Evolutionary conservation across 352 stramenopile species (phyloP).

Genomic region (Elongisporangium anandrum): DNA sequence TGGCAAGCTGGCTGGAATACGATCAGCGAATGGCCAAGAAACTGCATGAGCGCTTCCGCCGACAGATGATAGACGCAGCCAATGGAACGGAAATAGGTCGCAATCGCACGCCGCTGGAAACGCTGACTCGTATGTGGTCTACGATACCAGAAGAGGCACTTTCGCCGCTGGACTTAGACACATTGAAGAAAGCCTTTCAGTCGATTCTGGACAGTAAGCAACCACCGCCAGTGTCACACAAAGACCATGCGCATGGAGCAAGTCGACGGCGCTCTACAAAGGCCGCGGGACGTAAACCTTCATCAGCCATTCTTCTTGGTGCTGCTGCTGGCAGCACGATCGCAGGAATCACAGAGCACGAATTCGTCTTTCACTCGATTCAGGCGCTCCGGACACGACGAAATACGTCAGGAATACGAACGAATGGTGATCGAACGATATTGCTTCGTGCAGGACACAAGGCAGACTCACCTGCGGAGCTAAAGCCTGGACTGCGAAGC

Average conservation of each 20-base stretch:
- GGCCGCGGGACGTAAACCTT: background rate
- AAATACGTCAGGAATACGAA: conserved; percentile 40
- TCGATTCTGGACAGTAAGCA: conserved; percentile 31
- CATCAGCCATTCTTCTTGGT: conserved; percentile 1
- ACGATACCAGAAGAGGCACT: conserved; percentile 31
- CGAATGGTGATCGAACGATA: conserved; percentile 20
- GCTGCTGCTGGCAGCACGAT: conserved; percentile 10
- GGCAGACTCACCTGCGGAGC: background rate
- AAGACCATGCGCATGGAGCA: conserved; percentile 2
- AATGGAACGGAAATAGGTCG: background rate
- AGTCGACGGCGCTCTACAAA: conserved; percentile 7
- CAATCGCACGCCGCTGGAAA: conserved; percentile 24
- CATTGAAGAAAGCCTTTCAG: conserved; percentile 29
- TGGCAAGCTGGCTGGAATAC: conserved; percentile 34
- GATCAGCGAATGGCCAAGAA: conserved; percentile 35
- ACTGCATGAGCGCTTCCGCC: conserved; percentile 43
- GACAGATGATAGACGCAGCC: conserved; percentile 16
- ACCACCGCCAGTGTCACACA: conserved; percentile 10
- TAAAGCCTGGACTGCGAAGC: background rate
- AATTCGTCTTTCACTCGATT: conserved; percentile 54
- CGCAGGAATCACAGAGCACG: conserved; percentile 50
- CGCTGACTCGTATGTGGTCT: conserved; percentile 26
- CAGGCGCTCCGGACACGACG: conserved; percentile 41
- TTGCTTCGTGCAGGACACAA: background rate
- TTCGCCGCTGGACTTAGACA: conserved; percentile 35